A percentile compares a stretch with the other conserved stretches of the same genome.
phyloP scores from a whole-genome alignment of 2,329 filamentous ascomycete genomes.

The Sphaerulina vaccinii region DNA sequence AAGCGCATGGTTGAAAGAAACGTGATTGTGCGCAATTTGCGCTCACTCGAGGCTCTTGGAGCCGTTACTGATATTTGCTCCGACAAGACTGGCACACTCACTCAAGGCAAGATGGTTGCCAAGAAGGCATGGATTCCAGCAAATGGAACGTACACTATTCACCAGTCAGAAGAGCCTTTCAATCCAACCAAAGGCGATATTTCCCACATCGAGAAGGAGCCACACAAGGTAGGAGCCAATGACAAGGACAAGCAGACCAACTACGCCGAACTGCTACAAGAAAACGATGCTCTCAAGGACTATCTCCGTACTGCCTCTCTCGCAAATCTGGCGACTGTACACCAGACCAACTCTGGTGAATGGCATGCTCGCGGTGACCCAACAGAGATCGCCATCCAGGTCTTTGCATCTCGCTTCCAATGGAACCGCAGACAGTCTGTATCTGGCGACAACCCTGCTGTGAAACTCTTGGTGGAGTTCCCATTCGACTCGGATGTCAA shows the following conservation, averaged over 20 bases:
- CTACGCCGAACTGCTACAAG: constrained; percentile 40
- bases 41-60: constrained; percentile 64
- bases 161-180: constrained; percentile 56
- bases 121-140: constrained; percentile 62
- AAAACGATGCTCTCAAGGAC: constrained; percentile 52
- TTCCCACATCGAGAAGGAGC: constrained; percentile 36
- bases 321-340: constrained; percentile 64
- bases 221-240: constrained; percentile 22
- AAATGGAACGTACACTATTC: constrained; percentile 60
- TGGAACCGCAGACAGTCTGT: constrained; percentile 34
- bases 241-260: constrained; percentile 20
- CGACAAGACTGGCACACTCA: constrained; percentile 66
- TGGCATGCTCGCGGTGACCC: constrained; percentile 67
- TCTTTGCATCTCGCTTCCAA: constrained; percentile 66
- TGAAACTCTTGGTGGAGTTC: constrained; percentile 64
- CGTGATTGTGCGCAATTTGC: constrained; percentile 65
- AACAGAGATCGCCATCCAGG: constrained; percentile 73
- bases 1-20: constrained; percentile 64
- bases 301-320: constrained; percentile 61
- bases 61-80: constrained; percentile 67
- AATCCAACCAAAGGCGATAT: constrained; percentile 63
- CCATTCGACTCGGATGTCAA: constrained; percentile 74
- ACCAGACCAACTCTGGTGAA: constrained; percentile 54
- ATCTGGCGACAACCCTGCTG: constrained; percentile 39
- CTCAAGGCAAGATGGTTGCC: constrained; percentile 60